Evolutionary conservation across 1,284 basidiomycete species (phyloP).

Genomic region (Fomitopsis palustris): DNA sequence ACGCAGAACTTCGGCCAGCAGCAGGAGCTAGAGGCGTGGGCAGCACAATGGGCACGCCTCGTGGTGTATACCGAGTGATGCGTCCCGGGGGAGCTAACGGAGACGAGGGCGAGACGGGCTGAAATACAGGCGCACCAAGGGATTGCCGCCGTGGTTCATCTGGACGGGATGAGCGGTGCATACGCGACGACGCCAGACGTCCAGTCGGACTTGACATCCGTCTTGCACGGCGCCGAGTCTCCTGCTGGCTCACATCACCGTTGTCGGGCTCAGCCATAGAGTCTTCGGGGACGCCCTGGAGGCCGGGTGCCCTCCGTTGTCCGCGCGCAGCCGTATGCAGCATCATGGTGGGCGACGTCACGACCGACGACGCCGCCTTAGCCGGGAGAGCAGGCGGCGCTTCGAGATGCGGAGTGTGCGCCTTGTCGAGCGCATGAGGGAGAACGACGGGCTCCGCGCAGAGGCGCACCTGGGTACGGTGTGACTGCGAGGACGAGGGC

Average conservation of each 20-base stretch:
- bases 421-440: slow-evolving; percentile 3
- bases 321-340: not conserved
- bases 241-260: not conserved
- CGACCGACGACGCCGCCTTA: not conserved
- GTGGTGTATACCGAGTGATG: slow-evolving; percentile 13
- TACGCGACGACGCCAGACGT: not conserved
- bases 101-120: not conserved
- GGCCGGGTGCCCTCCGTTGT: not conserved
- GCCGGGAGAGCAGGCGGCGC: not conserved
- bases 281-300: not conserved
- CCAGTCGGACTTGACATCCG: not conserved
- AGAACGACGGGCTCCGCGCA: slow-evolving; percentile 12
- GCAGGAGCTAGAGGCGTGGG: slow-evolving; percentile 17
- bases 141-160: not conserved
- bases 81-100: not conserved
- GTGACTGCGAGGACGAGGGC: slow-evolving; percentile 22
- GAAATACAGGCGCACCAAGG: not conserved
- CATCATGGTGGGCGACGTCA: not conserved
- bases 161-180: not conserved
- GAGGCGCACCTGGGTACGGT: slow-evolving; percentile 16
- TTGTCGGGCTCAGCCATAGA: not conserved
- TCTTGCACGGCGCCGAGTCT: not conserved
- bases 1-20: not conserved
- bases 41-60: slow-evolving; percentile 16
- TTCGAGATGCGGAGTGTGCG: slow-evolving; percentile 6